Evolutionary conservation across 768 basidiomycete species (phyloP).

Genomic region (Russula dissimulans): DNA sequence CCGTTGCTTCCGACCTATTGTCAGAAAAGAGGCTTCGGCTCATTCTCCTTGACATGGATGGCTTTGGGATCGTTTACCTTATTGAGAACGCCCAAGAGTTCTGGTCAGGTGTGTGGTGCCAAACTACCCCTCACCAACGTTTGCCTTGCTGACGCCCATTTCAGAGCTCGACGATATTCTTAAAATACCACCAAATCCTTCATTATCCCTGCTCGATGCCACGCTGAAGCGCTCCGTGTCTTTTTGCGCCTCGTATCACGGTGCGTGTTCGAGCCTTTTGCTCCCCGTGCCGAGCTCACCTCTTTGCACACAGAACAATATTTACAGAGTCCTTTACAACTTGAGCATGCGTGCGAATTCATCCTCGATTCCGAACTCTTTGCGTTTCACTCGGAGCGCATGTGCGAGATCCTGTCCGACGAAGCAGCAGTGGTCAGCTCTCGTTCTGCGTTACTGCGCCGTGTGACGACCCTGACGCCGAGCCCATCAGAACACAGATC

Average conservation of each 20-base stretch:
- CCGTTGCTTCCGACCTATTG: background rate
- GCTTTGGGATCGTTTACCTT: constrained; percentile 72
- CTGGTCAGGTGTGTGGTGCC: constrained; percentile 64
- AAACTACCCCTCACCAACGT: background rate
- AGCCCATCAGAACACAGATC: constrained; percentile 61
- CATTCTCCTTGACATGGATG: constrained; percentile 37
- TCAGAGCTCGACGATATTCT: constrained; percentile 85
- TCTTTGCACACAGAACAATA: constrained; percentile 54
- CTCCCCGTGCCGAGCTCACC: background rate
- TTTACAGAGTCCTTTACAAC: constrained; percentile 71
- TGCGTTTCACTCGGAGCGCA: constrained; percentile 82
- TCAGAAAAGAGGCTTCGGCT: background rate
- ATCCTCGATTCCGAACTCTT: constrained; percentile 84
- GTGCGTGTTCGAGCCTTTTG: constrained; percentile 33
- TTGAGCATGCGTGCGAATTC: constrained; percentile 72
- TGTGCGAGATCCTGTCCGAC: constrained; percentile 70
- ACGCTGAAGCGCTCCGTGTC: constrained; percentile 67
- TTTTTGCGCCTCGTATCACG: constrained; percentile 80
- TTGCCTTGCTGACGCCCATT: background rate
- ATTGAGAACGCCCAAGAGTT: constrained; percentile 82
- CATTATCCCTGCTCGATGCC: constrained; percentile 68
- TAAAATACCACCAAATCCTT: constrained; percentile 52
- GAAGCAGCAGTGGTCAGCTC: constrained; percentile 54
- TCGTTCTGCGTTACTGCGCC: background rate
- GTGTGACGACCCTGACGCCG: background rate